Evolutionary conservation across 768 basidiomycete species (phyloP).

Genomic region (Cantharellus anzutake): DNA sequence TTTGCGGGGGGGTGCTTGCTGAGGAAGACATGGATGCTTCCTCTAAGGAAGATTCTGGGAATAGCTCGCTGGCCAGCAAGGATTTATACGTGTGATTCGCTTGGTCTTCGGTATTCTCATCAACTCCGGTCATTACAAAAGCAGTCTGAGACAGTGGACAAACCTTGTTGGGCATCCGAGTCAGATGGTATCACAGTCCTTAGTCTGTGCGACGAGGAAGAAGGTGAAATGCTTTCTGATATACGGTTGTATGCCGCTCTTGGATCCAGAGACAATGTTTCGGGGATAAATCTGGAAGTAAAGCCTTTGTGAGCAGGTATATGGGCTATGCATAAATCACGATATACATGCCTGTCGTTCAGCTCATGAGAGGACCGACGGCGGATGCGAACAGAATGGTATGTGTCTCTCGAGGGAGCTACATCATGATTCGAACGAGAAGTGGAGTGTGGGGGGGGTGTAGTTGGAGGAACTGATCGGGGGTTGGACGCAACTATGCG

Average conservation of each 20-base stretch:
- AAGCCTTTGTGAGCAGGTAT: neutral
- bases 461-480: no score
- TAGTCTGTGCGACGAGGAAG: neutral
- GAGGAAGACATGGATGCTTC: constrained; percentile 7
- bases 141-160: neutral
- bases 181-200: neutral
- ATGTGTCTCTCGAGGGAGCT: no score
- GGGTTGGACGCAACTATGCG: no score
- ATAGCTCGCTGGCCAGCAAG: constrained; percentile 24
- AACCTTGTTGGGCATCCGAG: neutral
- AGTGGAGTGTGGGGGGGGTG: no score
- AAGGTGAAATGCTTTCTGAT: neutral
- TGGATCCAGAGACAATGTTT: neutral
- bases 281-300: neutral
- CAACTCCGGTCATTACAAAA: neutral
- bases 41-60: constrained; percentile 12
- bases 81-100: constrained; percentile 24
- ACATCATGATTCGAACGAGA: no score
- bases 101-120: constrained; percentile 15
- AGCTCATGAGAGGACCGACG: no score
- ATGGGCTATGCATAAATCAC: no score
- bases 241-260: neutral
- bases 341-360: no score
- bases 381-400: no score
- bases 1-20: constrained; percentile 4